Conservation (phyloP, 1,284 basidiomycete species). For the Nidula niveotomentosa region DNA sequence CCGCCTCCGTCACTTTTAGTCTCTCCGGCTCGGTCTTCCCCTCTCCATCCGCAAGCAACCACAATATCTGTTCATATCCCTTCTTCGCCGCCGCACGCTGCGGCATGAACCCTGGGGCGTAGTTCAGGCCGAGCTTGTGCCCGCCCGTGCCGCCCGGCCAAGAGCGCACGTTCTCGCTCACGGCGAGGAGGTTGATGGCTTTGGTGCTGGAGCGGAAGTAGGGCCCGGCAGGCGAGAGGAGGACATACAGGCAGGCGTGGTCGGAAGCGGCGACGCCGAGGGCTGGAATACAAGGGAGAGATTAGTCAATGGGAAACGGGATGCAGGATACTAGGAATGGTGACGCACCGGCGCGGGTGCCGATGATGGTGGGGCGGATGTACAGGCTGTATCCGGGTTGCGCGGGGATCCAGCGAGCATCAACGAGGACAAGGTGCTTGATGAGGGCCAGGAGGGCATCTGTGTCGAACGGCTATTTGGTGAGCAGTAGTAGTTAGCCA, state of each 20-base stretch:
- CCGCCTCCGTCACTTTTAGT: slow-evolving; percentile 47
- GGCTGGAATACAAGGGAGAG: slow-evolving; percentile 24
- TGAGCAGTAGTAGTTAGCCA: not conserved
- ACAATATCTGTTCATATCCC: slow-evolving; percentile 64
- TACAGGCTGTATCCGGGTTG: slow-evolving; percentile 74
- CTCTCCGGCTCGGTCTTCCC: too few relatives aligned
- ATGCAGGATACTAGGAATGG: too few relatives aligned
- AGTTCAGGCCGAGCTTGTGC: slow-evolving; percentile 71
- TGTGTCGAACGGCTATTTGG: slow-evolving; percentile 56
- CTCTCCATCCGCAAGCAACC: slow-evolving; percentile 34
- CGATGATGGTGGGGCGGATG: slow-evolving; percentile 82
- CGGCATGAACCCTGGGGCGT: slow-evolving; percentile 66
- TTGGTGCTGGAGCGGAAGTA: slow-evolving; percentile 68
- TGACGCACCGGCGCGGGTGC: slow-evolving; percentile 64
- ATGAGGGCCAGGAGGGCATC: slow-evolving; percentile 68
- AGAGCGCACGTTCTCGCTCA: slow-evolving; percentile 68
- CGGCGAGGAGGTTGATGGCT: slow-evolving; percentile 72
- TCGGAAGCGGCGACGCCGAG: slow-evolving; percentile 72
- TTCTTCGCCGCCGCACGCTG: slow-evolving; percentile 59
- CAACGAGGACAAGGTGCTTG: slow-evolving; percentile 65
- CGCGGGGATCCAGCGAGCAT: slow-evolving; percentile 76
- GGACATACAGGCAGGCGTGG: slow-evolving; percentile 71
- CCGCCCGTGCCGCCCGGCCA: slow-evolving; percentile 83
- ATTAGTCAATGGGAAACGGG: slow-evolving; percentile 2
- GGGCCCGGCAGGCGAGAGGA: slow-evolving; percentile 67